Evolutionary conservation across 805 yeast species (phyloP).

Genomic region (Zygosaccharomyces bailii): DNA sequence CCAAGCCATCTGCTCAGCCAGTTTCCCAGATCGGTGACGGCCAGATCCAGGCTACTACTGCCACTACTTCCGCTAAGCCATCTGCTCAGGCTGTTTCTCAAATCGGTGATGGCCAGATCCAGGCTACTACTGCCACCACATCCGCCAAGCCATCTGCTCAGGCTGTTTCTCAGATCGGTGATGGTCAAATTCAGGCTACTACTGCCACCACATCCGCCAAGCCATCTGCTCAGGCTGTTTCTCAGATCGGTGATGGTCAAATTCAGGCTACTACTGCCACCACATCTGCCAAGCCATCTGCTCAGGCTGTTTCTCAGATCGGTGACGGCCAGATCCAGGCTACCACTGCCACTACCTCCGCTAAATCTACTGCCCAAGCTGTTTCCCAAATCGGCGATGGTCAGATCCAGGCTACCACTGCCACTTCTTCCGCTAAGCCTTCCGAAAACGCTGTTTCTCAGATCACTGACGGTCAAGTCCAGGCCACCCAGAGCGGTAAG

Average conservation of each 20-base stretch:
- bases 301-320: conserved; percentile 37
- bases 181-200: conserved; percentile 41
- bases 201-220: conserved; percentile 41
- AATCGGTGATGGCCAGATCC: conserved; percentile 44
- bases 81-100: conserved; percentile 37
- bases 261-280: no score
- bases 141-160: conserved; percentile 17
- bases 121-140: conserved; percentile 32
- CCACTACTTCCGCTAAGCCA: conserved; percentile 43
- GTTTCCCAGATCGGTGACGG: conserved; percentile 49
- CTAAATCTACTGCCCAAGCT: conserved; percentile 27
- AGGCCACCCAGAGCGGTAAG: conserved; percentile 17
- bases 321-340: conserved; percentile 47
- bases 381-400: conserved; percentile 47
- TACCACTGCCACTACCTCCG: conserved; percentile 26
- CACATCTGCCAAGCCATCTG: conserved; percentile 30
- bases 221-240: no score
- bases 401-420: conserved; percentile 32
- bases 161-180: conserved; percentile 39
- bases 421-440: conserved; percentile 2
- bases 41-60: conserved; percentile 31
- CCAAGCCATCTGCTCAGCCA: conserved; percentile 25
- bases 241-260: no score
- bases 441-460: conserved; percentile 11
- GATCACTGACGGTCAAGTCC: conserved; percentile 19